Evolutionary conservation across 1,284 basidiomycete species (phyloP).

Genomic region (Quambalaria eucalypti): DNA sequence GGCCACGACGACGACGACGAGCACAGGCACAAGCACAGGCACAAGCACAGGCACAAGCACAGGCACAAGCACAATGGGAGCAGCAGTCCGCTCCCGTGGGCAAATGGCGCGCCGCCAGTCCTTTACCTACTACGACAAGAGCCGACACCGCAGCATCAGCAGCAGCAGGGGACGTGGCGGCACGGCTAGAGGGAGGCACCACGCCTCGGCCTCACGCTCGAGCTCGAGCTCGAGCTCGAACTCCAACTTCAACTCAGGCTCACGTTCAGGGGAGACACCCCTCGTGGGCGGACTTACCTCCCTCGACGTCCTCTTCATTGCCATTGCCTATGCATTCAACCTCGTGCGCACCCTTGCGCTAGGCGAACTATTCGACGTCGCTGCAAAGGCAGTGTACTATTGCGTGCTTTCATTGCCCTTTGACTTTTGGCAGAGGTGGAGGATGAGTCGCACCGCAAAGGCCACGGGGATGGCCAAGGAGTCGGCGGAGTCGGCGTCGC

Average conservation of each 20-base stretch:
- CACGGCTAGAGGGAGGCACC: background rate
- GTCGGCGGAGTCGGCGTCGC: no score
- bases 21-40: no score
- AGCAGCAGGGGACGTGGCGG: background rate
- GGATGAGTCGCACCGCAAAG: background rate
- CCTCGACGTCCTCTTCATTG: constrained; percentile 38
- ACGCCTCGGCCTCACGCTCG: background rate
- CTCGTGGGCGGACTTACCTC: constrained; percentile 40
- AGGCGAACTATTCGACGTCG: constrained; percentile 37
- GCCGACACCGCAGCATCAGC: no score
- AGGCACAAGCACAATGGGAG: background rate
- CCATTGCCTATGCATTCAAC: constrained; percentile 32
- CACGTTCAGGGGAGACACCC: no score
- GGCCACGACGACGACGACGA: no score
- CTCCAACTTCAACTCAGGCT: no score
- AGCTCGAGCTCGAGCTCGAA: no score
- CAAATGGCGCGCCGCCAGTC: background rate
- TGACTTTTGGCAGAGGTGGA: background rate
- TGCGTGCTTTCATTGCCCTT: background rate
- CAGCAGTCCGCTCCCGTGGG: background rate
- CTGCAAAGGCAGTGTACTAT: constrained; percentile 23
- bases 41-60: background rate
- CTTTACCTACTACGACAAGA: no score
- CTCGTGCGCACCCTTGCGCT: constrained; percentile 32
- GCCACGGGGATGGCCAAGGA: no score